These are phyloP conservation scores for Alternaria sp. DNA, from an alignment of 2,329 filamentous ascomycete species.

Conservation along the genomic window DNA sequence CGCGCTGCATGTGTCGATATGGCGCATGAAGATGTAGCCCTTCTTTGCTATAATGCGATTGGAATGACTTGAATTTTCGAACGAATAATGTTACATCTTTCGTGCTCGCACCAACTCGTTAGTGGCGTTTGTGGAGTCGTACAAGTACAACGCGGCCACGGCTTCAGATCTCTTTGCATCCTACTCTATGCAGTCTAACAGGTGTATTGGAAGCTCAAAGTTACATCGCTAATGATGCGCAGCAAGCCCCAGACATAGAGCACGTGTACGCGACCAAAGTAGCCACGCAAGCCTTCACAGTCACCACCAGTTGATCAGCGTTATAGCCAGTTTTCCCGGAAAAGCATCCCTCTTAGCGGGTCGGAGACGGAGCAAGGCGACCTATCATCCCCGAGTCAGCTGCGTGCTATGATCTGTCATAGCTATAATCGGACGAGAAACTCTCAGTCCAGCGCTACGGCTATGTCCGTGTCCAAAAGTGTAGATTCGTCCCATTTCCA, in stretches of 20 bases:
- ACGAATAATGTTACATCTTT: neutral
- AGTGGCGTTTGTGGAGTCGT: neutral
- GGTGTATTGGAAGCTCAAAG: neutral
- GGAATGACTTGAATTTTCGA: neutral
- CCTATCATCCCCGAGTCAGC: neutral
- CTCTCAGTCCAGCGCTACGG: neutral
- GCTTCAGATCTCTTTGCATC: neutral
- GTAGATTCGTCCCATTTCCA: constrained; percentile 39
- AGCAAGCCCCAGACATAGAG: neutral
- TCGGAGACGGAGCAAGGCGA: neutral
- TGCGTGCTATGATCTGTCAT: neutral
- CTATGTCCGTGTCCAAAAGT: constrained; percentile 27
- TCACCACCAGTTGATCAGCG: neutral
- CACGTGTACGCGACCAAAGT: neutral
- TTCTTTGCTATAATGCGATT: neutral
- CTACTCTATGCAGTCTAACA: neutral
- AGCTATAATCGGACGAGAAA: neutral
- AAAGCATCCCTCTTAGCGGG: neutral
- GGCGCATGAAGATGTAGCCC: neutral
- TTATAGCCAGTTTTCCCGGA: neutral
- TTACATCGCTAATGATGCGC: neutral
- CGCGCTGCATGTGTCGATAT: neutral
- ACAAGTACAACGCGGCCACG: neutral
- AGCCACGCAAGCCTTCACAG: neutral
- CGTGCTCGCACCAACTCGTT: neutral